Evolutionary conservation across 2,329 filamentous ascomycete species (phyloP).

Genomic region (Phaeosphaeriaceae sp.): DNA sequence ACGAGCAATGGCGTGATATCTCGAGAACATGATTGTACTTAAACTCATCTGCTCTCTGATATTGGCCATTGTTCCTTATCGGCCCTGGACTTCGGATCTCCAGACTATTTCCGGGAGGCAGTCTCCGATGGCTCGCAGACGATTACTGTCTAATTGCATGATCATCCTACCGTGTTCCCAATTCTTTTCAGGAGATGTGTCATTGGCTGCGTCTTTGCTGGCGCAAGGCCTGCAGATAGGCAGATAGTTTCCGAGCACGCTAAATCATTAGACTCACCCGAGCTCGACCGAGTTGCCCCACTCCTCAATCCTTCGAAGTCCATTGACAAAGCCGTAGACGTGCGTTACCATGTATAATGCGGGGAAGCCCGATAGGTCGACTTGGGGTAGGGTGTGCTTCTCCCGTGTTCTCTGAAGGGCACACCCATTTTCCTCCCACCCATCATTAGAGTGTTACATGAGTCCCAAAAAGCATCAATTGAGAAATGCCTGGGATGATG

Average conservation of each 20-base stretch:
- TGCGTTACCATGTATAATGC: background rate
- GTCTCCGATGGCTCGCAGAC: background rate
- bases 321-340: too few species aligned
- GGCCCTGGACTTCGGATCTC: background rate
- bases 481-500: conserved; percentile 3
- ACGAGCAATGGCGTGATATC: background rate
- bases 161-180: background rate
- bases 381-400: background rate
- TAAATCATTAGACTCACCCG: background rate
- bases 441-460: background rate
- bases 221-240: background rate
- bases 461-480: background rate
- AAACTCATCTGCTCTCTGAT: background rate
- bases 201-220: background rate
- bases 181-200: background rate
- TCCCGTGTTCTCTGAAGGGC: background rate
- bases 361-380: background rate
- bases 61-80: background rate
- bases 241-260: background rate
- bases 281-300: conserved; percentile 1
- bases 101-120: background rate
- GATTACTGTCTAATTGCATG: background rate
- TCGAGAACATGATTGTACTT: background rate
- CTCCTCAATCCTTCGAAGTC: background rate
- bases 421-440: background rate